Evolutionary conservation across 345 rosid genomes (phyloP).

Genomic region (Gossypium bickii): DNA sequence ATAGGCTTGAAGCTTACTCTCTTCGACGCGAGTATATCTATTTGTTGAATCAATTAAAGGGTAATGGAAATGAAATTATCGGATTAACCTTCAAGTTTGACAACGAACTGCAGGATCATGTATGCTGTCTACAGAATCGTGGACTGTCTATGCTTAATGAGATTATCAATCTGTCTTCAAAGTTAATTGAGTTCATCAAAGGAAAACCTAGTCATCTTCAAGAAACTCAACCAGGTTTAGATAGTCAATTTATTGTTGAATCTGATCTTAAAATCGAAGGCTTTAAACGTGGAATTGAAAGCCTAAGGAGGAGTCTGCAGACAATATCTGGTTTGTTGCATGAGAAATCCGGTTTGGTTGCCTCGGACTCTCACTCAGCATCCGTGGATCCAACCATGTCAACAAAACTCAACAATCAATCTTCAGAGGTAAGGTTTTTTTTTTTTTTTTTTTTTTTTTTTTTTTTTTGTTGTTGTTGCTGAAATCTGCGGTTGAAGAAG

Average conservation of each 20-base stretch:
- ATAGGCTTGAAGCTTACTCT: slow-evolving; percentile 60
- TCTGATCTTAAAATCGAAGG: slow-evolving; percentile 69
- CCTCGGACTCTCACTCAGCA: slow-evolving; percentile 33
- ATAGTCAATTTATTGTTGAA: slow-evolving; percentile 64
- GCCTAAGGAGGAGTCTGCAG: slow-evolving; percentile 69
- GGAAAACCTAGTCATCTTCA: slow-evolving; percentile 42
- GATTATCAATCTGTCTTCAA: slow-evolving; percentile 49
- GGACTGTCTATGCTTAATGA: slow-evolving; percentile 66
- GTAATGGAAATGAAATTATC: slow-evolving; percentile 42
- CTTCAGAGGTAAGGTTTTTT: slow-evolving; percentile 47
- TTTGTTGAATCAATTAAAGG: slow-evolving; percentile 68
- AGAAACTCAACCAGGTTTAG: slow-evolving; percentile 39
- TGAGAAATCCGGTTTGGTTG: slow-evolving; percentile 50
- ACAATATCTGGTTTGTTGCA: slow-evolving; percentile 53
- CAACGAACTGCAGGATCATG: slow-evolving; percentile 56
- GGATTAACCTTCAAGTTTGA: slow-evolving; percentile 61
- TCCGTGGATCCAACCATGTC: neutral
- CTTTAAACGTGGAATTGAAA: slow-evolving; percentile 60
- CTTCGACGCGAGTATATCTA: slow-evolving; percentile 76
- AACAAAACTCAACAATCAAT: slow-evolving; percentile 37
- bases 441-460: too few relatives aligned
- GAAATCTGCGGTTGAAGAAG: too few relatives aligned
- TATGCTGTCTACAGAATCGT: slow-evolving; percentile 65
- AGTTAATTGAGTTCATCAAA: slow-evolving; percentile 60
- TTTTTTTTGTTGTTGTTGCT: too few relatives aligned